phyloP scores from a whole-genome alignment of 1,284 basidiomycete genomes.

The Calocybe gambosa region DNA sequence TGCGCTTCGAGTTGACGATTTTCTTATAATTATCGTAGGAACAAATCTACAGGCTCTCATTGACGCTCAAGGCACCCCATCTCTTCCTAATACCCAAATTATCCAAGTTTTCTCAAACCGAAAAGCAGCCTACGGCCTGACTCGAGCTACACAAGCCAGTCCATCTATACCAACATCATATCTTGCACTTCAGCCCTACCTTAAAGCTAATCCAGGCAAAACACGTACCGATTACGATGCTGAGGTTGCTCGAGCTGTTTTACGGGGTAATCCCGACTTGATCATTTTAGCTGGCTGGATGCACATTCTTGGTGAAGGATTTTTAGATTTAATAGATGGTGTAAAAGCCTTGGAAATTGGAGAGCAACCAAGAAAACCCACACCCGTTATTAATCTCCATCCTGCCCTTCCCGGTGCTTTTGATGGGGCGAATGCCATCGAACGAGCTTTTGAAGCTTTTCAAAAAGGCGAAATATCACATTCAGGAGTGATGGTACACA shows the following conservation, averaged over 20 bases:
- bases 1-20: no score
- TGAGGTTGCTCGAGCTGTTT: constrained; percentile 73
- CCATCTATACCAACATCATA: constrained; percentile 82
- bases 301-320: constrained; percentile 53
- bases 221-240: constrained; percentile 84
- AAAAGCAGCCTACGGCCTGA: constrained; percentile 87
- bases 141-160: constrained; percentile 62
- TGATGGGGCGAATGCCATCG: constrained; percentile 88
- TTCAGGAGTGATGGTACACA: constrained; percentile 93
- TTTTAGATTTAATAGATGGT: constrained; percentile 46
- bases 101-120: constrained; percentile 88
- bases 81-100: constrained; percentile 68
- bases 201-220: constrained; percentile 68
- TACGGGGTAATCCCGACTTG: constrained; percentile 67
- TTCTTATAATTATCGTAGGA: constrained; percentile 40
- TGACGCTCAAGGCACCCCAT: constrained; percentile 68
- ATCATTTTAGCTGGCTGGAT: constrained; percentile 97
- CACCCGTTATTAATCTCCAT: constrained; percentile 95
- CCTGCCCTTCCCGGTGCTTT: constrained; percentile 94
- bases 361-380: constrained; percentile 15
- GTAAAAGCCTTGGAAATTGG: constrained; percentile 28
- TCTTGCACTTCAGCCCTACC: constrained; percentile 81
- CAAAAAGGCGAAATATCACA: constrained; percentile 70
- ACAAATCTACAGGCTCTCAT: constrained; percentile 96
- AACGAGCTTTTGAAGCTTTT: constrained; percentile 86